Evolutionary conservation across 148 eudicot species (phyloP), one percentile per base, ranked within the genome.

Genomic region (Rhododendron henanense): DNA sequence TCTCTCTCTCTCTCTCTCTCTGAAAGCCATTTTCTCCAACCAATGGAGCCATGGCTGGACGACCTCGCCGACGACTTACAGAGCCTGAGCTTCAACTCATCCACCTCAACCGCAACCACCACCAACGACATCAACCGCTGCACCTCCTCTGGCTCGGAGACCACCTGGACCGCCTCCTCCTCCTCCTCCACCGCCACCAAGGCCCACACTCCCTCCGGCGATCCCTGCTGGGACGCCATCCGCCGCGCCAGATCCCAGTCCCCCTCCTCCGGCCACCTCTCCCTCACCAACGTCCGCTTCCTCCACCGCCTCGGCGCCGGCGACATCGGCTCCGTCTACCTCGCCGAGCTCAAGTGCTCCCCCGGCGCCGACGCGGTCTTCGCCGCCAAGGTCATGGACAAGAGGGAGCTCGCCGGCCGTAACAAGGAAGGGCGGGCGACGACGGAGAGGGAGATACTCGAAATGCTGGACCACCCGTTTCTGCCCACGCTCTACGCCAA

Each of bases 301-400:
- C 83, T 96, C 88, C 91, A 87, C 59, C 93, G 98, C 7, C 92
- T 96, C 82, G 99, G 99, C 35, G 87, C 97, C 67, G 99, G 99
- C 50, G 99, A 96, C 88, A 96, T 96, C 85, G 99, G 99, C 44
- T 91, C 96, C 14, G 99, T 96, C 8, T 96, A 92, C 93, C 78
- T 96, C 0, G 92, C 97, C 18, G 95, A 94, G 83, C 90, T 96
- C 5, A 96, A 95, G 44, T 86, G 82, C 71, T 79, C 90, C 5
- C 19, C 63, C 57, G 61, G 37, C 37, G 90, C 83, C 0, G 90
- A 89, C 16, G 84, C 87, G 61, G 47, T 90, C 6, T 96, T 96
- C 84, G 98, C 99, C 0, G 99, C 95, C 0, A 96, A 96, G 86
- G 98, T 95, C 5, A 96, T 96, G 99, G 98, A 96, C 79, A 91